Evolutionary conservation across 2,329 filamentous ascomycete species (phyloP).

Genomic region (Neofusicoccum laricinum): DNA sequence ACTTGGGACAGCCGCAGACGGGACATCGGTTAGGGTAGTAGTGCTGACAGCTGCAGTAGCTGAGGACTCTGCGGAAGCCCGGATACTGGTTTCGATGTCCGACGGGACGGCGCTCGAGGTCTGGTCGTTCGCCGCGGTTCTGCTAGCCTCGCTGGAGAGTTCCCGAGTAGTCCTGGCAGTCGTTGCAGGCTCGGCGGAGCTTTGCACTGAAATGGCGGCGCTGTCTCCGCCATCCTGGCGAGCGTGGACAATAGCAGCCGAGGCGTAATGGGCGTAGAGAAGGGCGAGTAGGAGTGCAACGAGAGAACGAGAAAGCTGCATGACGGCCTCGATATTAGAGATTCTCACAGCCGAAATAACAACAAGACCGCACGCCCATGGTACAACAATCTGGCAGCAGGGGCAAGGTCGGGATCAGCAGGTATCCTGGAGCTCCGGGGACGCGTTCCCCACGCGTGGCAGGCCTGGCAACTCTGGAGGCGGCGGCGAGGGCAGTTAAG

Average conservation of each 20-base stretch:
- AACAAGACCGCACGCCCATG: neutral
- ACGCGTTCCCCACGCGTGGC: neutral
- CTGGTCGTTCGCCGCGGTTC: neutral
- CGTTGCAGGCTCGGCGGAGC: neutral
- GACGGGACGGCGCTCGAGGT: neutral
- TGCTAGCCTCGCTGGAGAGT: neutral
- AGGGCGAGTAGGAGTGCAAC: conserved; percentile 7
- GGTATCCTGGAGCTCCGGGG: neutral
- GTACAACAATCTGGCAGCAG: neutral
- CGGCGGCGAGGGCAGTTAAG: neutral
- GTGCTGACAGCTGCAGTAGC: neutral
- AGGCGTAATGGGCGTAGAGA: neutral
- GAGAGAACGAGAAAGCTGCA: conserved; percentile 1
- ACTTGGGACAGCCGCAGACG: conserved; percentile 21
- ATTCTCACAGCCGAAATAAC: neutral
- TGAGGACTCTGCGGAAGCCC: conserved; percentile 2
- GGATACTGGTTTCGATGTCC: neutral
- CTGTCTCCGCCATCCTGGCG: neutral
- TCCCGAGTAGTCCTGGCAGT: neutral
- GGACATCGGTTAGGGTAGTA: conserved; percentile 19
- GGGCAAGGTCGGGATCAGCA: neutral
- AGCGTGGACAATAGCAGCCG: neutral
- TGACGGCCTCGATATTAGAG: conserved; percentile 2
- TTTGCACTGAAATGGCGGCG: neutral
- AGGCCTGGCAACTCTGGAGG: neutral